Evolutionary conservation across 148 eudicot genomes (phyloP).

Genomic region (Rhododendron ferrugineum): DNA sequence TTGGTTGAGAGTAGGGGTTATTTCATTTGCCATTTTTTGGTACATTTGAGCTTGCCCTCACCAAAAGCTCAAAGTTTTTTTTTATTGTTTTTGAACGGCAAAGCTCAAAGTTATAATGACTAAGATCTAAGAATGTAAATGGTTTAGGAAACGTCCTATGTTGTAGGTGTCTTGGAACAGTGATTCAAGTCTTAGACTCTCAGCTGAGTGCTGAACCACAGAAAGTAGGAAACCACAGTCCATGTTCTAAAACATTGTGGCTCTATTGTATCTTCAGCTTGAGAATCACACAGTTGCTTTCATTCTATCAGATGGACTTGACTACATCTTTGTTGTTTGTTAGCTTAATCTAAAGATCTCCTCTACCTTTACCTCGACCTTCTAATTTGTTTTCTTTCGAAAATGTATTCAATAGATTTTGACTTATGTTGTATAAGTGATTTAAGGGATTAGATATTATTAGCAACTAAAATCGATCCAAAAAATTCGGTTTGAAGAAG

Average conservation of each 20-base stretch:
- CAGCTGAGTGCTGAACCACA: background rate
- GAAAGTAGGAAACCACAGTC: background rate
- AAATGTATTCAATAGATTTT: background rate
- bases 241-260: background rate
- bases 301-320: conserved; percentile 1
- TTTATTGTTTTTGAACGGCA: too few relatives aligned
- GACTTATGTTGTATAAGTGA: too few relatives aligned
- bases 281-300: background rate
- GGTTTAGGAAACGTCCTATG: background rate
- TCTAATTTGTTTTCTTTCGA: background rate
- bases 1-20: background rate
- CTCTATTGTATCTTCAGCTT: background rate
- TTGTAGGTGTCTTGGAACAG: background rate
- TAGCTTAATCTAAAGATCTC: background rate
- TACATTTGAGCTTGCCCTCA: background rate
- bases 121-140: background rate
- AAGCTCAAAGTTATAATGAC: background rate
- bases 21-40: background rate
- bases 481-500: background rate
- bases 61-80: background rate
- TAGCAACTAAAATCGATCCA: background rate
- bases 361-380: background rate
- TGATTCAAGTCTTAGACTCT: background rate
- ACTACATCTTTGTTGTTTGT: background rate
- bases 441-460: background rate